These are phyloP conservation scores for Fusarium equiseti DNA, from an alignment of 2,329 filamentous ascomycete species.

Conservation along the genomic window DNA sequence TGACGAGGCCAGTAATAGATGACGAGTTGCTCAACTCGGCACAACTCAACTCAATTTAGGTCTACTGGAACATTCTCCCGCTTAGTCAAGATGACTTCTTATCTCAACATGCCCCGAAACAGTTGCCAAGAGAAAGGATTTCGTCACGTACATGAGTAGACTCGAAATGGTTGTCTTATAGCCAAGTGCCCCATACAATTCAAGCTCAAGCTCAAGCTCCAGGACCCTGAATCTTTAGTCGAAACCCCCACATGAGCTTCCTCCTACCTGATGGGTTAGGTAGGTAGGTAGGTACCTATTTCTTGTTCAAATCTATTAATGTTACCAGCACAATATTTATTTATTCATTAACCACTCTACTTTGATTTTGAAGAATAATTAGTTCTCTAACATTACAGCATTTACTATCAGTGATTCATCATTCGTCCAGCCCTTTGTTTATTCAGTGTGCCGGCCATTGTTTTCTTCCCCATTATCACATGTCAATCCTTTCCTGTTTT, in stretches of 20 bases:
- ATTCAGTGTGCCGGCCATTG: slow-evolving; percentile 1
- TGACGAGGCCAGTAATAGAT: slow-evolving; percentile 10
- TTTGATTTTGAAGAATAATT: not conserved
- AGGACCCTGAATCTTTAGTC: slow-evolving; percentile 29
- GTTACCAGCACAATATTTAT: not conserved
- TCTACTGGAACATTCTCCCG: slow-evolving; percentile 3
- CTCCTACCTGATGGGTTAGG: not conserved
- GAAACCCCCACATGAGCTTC: slow-evolving; percentile 35
- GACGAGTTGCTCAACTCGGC: slow-evolving; percentile 4
- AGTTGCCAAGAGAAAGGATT: slow-evolving; percentile 22
- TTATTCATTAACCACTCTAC: not conserved
- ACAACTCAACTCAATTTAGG: not conserved
- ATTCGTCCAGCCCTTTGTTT: not conserved
- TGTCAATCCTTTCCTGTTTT: slow-evolving; percentile 5
- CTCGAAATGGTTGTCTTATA: not conserved
- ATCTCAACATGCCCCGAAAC: not conserved
- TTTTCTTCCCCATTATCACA: slow-evolving; percentile 15
- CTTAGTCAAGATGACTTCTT: slow-evolving; percentile 2
- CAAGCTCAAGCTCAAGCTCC: slow-evolving; percentile 23
- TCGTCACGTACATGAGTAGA: slow-evolving; percentile 28
- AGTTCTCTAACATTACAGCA: not conserved
- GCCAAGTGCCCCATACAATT: slow-evolving; percentile 1
- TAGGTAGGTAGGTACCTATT: not conserved
- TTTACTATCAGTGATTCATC: not conserved
- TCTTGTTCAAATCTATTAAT: not conserved